Conservation (phyloP, 352 stramenopile species). For the Pythium utonaiense region DNA sequence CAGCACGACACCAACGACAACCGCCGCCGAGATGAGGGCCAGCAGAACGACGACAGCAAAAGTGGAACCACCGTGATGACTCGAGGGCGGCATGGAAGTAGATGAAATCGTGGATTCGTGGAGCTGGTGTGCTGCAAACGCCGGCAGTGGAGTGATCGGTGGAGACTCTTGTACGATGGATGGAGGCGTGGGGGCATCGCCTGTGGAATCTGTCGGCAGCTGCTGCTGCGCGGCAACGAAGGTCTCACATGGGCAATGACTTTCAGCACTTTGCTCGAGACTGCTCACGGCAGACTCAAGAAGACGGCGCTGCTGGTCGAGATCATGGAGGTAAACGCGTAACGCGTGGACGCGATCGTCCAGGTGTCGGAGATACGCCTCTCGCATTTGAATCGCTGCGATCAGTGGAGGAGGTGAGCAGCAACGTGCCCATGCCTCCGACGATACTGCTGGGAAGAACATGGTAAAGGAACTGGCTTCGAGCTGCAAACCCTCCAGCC, state of each 20-base stretch:
- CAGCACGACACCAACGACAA: slow-evolving; percentile 8
- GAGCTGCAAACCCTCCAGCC: no score
- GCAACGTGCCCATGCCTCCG: neutral
- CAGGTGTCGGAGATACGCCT: neutral
- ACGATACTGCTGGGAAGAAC: no score
- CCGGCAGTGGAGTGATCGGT: neutral
- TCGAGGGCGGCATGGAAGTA: neutral
- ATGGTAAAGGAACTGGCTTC: no score
- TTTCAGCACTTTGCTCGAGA: neutral
- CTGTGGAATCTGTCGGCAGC: neutral
- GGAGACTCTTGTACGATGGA: neutral
- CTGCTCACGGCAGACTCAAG: neutral
- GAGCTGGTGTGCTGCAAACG: neutral
- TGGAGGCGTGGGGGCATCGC: neutral
- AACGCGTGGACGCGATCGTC: neutral
- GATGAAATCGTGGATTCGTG: neutral
- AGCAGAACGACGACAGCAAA: slow-evolving; percentile 8
- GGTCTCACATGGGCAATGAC: neutral
- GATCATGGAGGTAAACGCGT: neutral
- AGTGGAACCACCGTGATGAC: neutral
- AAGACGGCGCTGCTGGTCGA: neutral
- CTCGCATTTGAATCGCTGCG: neutral
- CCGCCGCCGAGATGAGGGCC: slow-evolving; percentile 3
- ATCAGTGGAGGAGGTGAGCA: neutral
- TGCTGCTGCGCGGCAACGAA: neutral